Base-by-base conservation (phyloP, 768 basidiomycete species). In the Cantharellus anzutake region DNA sequence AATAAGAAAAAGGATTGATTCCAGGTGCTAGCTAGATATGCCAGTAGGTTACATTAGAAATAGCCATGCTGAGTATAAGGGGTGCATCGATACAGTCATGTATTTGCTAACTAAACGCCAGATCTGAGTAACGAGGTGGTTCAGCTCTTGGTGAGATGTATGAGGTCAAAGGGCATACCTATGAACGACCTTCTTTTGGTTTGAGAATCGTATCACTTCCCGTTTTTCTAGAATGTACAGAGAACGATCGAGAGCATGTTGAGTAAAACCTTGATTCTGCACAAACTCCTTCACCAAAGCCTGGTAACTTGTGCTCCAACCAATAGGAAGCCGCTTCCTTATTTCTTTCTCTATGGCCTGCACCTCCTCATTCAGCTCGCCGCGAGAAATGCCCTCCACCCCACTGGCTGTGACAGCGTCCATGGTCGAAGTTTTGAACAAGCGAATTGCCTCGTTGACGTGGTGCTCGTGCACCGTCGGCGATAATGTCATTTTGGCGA, bases 351-450 rank as follows among this genome's bases (percentile, higher is more conserved):
- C 92, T 64, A 99, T 96, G 64, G 79, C 77, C 39, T 76, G 73
- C 77, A 97, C 91, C 72, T 98, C 94, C 59, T 92, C 92, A 68
- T 93, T 92, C 42, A 98, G 73, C 65, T 92, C 91, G 2, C 85
- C 83, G 50, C 93, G 80, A 11, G 90, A 87, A 61, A 98, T 74
- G 0, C 96, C 96, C 65, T 98, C 96, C 16, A 85, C 83, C 40
- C 88, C 84, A 7, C 96, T 93, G 0, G 92, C 91, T 7, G 87
- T 85, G 37, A 98, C 93, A 35, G 96, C 96, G 69, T 98, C 92
- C 94, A 99, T 98, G 2, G 96, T 98, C 4, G 93, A 97, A 73
- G 83, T 93, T 68, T 94, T 98, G 82, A 99, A 99, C 48, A 99
- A 72, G 5, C 96, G 85, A 65, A 98, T 97, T 3, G 96, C 88